A percentile compares a stretch with the other conserved stretches of the same genome.
phyloP scores from a whole-genome alignment of 2,329 filamentous ascomycete species.

The Lecanoromycetidae sp. region DNA sequence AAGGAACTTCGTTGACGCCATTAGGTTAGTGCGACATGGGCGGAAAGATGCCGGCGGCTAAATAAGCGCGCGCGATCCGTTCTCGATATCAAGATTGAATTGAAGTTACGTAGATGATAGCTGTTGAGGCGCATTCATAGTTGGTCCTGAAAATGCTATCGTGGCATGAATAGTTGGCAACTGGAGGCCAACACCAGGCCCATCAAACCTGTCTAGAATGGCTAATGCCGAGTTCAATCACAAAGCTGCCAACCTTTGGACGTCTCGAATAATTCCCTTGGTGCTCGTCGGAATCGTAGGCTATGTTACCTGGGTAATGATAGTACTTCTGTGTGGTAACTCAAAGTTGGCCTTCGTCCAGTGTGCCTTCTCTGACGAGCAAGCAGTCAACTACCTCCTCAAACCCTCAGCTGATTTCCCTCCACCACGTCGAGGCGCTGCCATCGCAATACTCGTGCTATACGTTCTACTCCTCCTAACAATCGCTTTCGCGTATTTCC shows the following conservation, averaged over 20 bases:
- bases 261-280: slow-evolving; percentile 56
- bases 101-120: background rate
- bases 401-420: slow-evolving; percentile 31
- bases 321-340: slow-evolving; percentile 54
- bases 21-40: too few relatives aligned
- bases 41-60: too few relatives aligned
- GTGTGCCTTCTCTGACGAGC: slow-evolving; percentile 10
- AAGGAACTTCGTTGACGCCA: too few relatives aligned
- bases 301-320: slow-evolving; percentile 60
- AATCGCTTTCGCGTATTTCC: slow-evolving; percentile 55
- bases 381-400: slow-evolving; percentile 59
- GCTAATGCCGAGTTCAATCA: slow-evolving; percentile 5
- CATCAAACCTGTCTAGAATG: background rate
- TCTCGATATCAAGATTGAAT: background rate
- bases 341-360: background rate
- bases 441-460: slow-evolving; percentile 56
- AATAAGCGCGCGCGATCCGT: background rate
- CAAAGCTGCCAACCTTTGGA: slow-evolving; percentile 42
- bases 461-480: slow-evolving; percentile 62
- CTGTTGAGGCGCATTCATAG: too few relatives aligned
- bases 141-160: background rate
- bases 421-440: slow-evolving; percentile 42
- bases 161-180: background rate
- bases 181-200: background rate
- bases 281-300: slow-evolving; percentile 54